Conservation (phyloP, 2,329 filamentous ascomycete genomes). For the Calonectria hongkongensis region DNA sequence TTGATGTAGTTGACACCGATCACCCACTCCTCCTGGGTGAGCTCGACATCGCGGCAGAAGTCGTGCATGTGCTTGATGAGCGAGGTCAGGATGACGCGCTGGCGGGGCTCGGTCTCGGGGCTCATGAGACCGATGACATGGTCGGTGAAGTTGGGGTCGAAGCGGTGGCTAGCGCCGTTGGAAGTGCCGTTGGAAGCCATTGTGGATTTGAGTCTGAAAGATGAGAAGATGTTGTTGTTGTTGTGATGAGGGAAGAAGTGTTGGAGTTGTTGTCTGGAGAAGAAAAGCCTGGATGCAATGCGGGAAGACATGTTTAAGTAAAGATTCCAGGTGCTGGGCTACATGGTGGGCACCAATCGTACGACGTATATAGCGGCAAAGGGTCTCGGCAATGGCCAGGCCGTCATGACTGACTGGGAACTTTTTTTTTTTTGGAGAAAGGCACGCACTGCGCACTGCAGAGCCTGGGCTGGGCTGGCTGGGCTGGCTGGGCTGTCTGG, state of each 20-base stretch:
- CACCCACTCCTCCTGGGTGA: constrained; percentile 86
- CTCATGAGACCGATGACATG: constrained; percentile 84
- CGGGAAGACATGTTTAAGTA: constrained; percentile 29
- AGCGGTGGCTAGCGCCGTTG: constrained; percentile 58
- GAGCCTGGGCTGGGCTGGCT: no score
- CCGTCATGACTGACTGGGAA: not conserved
- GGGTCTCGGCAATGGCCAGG: constrained; percentile 41
- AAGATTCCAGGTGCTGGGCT: not conserved
- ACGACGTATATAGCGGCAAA: constrained; percentile 41
- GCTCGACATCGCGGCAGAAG: constrained; percentile 85
- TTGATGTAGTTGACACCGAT: constrained; percentile 85
- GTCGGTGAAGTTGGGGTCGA: constrained; percentile 86
- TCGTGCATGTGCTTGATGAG: constrained; percentile 85
- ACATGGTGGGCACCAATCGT: constrained; percentile 37
- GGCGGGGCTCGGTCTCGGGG: constrained; percentile 79
- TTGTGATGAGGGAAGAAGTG: not conserved
- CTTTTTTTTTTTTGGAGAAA: constrained; percentile 31
- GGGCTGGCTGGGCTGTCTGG: no score
- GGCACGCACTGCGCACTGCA: not conserved
- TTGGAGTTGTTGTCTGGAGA: not conserved
- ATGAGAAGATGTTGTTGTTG: not conserved
- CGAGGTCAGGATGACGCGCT: constrained; percentile 77
- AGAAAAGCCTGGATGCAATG: constrained; percentile 2
- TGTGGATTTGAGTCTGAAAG: constrained; percentile 19
- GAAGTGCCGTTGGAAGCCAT: constrained; percentile 29